These are phyloP conservation scores for Ceratocystis variospora DNA, from an alignment of 2,329 filamentous ascomycete genomes.

Conservation along the genomic window DNA sequence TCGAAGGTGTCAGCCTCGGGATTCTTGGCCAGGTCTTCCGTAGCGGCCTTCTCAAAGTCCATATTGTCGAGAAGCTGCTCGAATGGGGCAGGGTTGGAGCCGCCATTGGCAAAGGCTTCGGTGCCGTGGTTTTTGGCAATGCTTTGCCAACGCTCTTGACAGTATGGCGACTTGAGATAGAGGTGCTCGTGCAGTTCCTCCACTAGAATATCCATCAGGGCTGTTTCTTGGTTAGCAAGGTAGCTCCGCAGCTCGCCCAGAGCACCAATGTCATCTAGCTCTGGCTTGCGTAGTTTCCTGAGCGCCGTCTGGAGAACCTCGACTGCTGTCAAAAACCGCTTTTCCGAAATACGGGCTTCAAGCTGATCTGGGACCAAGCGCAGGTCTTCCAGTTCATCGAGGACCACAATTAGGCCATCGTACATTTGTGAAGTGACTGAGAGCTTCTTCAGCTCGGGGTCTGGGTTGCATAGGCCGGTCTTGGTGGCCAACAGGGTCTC, in stretches of 20 bases:
- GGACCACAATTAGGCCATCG: conserved; percentile 71
- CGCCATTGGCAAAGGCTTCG: conserved; percentile 34
- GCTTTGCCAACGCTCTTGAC: conserved; percentile 85
- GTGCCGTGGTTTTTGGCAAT: conserved; percentile 54
- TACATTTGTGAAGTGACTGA: conserved; percentile 80
- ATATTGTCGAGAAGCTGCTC: conserved; percentile 46
- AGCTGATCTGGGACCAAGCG: conserved; percentile 81
- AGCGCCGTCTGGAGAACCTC: conserved; percentile 82
- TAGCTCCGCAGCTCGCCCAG: conserved; percentile 76
- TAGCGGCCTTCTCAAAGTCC: conserved; percentile 47
- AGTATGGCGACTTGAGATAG: conserved; percentile 95
- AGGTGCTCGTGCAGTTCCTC: conserved; percentile 95
- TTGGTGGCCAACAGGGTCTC: conserved; percentile 72
- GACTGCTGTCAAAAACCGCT: conserved; percentile 83
- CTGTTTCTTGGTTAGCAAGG: conserved; percentile 81
- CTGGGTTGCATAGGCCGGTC: conserved; percentile 65
- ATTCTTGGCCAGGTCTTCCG: conserved; percentile 83
- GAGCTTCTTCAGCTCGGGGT: conserved; percentile 81
- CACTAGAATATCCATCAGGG: conserved; percentile 86
- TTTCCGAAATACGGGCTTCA: conserved; percentile 89
- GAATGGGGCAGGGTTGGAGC: conserved; percentile 38
- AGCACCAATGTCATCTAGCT: conserved; percentile 82
- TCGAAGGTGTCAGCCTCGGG: conserved; percentile 91
- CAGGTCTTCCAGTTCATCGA: conserved; percentile 76
- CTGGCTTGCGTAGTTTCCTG: conserved; percentile 68